Base-by-base conservation (phyloP, 495 filamentous ascomycete genomes). In the Darksidea phi region DNA sequence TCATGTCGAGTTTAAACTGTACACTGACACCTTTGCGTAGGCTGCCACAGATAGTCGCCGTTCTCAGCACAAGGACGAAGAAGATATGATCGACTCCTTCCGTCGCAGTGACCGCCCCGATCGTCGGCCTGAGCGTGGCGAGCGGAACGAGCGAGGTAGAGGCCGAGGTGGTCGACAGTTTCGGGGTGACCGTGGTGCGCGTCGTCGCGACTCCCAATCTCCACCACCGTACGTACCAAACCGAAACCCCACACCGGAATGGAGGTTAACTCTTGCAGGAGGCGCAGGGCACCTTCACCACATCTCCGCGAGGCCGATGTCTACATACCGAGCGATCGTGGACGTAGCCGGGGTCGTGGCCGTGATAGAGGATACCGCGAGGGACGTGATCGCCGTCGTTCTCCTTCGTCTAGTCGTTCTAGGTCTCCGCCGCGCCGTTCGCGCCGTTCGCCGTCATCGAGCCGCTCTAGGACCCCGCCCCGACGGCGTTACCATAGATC, bases 1-100 rank as follows among this genome's bases (percentile, higher is more conserved):
- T 53, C 6, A 17, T 20, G 32, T 28, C 45, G 32, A 5, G 15
- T 20, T 21, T 47, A 11, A 34, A 41, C 56, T 54, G 20, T 34
- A 25, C 42, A 34, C 34, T 18, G 38, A 8, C 67, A 96, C 93
- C 84, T 88, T 42, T 88, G 92, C 54, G 86, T 71, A 88, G 41
- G 88, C 88, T 2, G 90, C 91, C 73, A 83, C 88, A 58, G 81
- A 81, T 15, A 85, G 86, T 38, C 80, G 81, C 57, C 84, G 28
- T 10, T 3, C 28, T 32, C 28, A 86, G 26, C 84, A 86, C 58
- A 88, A 92, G 67, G 87, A 89, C 46, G 82, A 23, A 82, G 86
- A 42, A 75, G 79, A 46, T 80, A 88, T 43, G 55, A 53, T 92
- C 32, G 84, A 88, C 38, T 80, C 79, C 20, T 74, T 90, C 51